Percentiles rank a stretch among this genome's conserved stretches.
Evolutionary conservation across 768 basidiomycete species (phyloP).

Genomic region (Russula ochroleuca): DNA sequence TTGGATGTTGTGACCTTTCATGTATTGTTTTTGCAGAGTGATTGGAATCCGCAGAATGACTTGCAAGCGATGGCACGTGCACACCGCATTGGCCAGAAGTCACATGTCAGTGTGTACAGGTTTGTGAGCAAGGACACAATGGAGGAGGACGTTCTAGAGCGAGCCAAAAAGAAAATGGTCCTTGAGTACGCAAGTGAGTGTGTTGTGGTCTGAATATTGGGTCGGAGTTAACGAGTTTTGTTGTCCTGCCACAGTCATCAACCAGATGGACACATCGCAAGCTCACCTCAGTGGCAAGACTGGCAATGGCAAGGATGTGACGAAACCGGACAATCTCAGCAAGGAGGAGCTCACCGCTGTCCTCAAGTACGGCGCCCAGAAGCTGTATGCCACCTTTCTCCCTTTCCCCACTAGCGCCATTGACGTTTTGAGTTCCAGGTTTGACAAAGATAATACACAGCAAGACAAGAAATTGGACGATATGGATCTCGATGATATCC

Average conservation of each 20-base stretch:
- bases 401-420: slow-evolving; percentile 19
- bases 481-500: slow-evolving; percentile 98
- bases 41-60: slow-evolving; percentile 99
- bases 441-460: slow-evolving; percentile 92
- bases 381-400: slow-evolving; percentile 58
- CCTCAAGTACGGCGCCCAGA: slow-evolving; percentile 97
- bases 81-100: slow-evolving; percentile 98
- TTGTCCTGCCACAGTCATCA: slow-evolving; percentile 67
- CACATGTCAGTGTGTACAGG: slow-evolving; percentile 96
- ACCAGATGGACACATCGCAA: slow-evolving; percentile 99
- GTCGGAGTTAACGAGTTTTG: not conserved
- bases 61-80: slow-evolving; percentile 99
- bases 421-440: slow-evolving; percentile 47
- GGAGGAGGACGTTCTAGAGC: slow-evolving; percentile 97
- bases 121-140: slow-evolving; percentile 99
- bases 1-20: slow-evolving; percentile 27
- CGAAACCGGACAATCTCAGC: slow-evolving; percentile 79
- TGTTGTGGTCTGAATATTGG: slow-evolving; percentile 6
- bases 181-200: slow-evolving; percentile 96
- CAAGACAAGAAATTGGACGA: slow-evolving; percentile 96
- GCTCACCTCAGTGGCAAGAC: slow-evolving; percentile 84
- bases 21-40: slow-evolving; percentile 53
- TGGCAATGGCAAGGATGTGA: slow-evolving; percentile 54
- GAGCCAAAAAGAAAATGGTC: slow-evolving; percentile 99
- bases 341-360: slow-evolving; percentile 97